These are phyloP conservation scores for Pontederia paniculata DNA, from an alignment of 176 grass and related monocot species.

Conservation along the genomic window DNA sequence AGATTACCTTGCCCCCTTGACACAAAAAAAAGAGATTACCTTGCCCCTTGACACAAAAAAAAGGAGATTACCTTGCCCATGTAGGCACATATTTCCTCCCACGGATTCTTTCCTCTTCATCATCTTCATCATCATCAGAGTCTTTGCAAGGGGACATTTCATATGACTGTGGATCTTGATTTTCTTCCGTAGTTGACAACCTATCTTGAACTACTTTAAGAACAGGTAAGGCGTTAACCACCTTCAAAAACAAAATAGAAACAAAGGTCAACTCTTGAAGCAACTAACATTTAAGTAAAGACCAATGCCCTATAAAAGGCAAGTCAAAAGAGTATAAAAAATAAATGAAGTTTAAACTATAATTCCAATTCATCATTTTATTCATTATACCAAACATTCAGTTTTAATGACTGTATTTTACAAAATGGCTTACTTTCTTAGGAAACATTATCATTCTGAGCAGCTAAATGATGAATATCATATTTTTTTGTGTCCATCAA, in stretches of 20 bases:
- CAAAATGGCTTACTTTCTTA: too few species aligned
- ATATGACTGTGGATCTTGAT: conserved; percentile 37
- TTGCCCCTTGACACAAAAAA: conserved; percentile 1
- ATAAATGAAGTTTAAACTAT: too few species aligned
- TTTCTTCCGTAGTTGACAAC: conserved; percentile 7
- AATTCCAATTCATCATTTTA: too few species aligned
- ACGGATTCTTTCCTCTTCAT: conserved; percentile 31
- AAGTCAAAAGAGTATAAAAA: too few species aligned
- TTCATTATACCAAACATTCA: too few species aligned
- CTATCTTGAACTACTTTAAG: conserved; percentile 8
- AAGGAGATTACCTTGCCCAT: conserved; percentile 43
- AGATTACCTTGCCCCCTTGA: neutral
- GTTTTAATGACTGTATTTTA: too few species aligned
- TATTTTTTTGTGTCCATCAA: conserved; percentile 7
- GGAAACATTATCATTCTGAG: too few species aligned
- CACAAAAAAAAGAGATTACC: neutral
- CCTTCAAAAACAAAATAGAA: neutral
- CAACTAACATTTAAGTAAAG: too few species aligned
- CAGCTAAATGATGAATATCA: too few species aligned
- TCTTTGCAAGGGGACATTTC: conserved; percentile 60
- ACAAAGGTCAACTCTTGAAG: too few species aligned
- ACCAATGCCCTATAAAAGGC: too few species aligned
- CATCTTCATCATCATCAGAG: conserved; percentile 49
- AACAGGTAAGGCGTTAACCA: neutral
- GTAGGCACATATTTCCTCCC: conserved; percentile 40